Evolutionary conservation across 768 basidiomycete genomes (phyloP).

Genomic region (Leccinum sublutescens): DNA sequence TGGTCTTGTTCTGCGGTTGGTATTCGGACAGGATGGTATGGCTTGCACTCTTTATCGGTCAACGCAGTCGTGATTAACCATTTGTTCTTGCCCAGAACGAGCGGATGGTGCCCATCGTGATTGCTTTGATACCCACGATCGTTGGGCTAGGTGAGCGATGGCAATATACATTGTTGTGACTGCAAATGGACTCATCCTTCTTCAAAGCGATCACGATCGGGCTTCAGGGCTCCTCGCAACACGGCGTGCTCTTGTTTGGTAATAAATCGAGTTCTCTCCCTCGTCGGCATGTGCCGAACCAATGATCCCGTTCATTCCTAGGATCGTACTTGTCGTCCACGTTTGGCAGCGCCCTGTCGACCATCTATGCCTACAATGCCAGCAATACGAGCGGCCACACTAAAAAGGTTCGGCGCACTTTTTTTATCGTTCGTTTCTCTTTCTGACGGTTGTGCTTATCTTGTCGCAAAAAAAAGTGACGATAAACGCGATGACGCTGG

Average conservation of each 20-base stretch:
- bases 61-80: neutral
- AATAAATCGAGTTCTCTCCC: conserved; percentile 2
- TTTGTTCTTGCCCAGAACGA: conserved; percentile 39
- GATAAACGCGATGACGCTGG: conserved; percentile 58
- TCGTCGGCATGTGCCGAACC: neutral
- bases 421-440: neutral
- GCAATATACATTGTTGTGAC: neutral
- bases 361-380: conserved; percentile 63
- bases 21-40: conserved; percentile 62
- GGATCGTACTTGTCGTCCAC: conserved; percentile 51
- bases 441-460: neutral
- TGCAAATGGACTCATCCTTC: neutral
- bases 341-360: conserved; percentile 58
- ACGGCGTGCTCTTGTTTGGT: conserved; percentile 59
- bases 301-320: conserved; percentile 18
- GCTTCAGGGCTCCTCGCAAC: conserved; percentile 45
- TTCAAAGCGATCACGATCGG: conserved; percentile 50
- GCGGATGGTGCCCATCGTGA: conserved; percentile 59
- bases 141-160: conserved; percentile 45
- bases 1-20: conserved; percentile 55
- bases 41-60: neutral
- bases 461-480: conserved; percentile 39
- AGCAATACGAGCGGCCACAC: conserved; percentile 64
- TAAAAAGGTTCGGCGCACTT: conserved; percentile 46
- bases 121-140: conserved; percentile 58